phyloP scores from a whole-genome alignment of 352 stramenopile genomes.

The Achlya hypogyna region DNA sequence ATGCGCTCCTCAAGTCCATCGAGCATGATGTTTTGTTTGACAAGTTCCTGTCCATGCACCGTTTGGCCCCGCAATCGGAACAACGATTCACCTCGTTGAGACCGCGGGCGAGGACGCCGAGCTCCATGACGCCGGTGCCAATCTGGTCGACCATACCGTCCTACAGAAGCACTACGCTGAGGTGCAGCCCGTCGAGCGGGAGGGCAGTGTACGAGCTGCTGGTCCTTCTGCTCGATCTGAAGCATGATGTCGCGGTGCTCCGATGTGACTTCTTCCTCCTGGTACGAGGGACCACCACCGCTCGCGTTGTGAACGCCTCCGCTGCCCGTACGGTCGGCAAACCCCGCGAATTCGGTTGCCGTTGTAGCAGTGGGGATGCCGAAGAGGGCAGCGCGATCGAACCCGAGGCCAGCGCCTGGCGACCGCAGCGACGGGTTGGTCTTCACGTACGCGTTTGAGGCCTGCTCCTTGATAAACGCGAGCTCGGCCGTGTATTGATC shows the following conservation, averaged over 20 bases:
- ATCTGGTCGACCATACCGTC: conserved; percentile 84
- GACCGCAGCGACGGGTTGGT: conserved; percentile 24
- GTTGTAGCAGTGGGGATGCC: neutral
- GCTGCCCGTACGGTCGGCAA: conserved; percentile 23
- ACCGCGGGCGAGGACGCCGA: conserved; percentile 64
- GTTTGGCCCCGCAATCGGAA: neutral
- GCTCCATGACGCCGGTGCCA: conserved; percentile 59
- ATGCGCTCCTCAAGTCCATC: conserved; percentile 71
- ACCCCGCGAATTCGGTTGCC: neutral
- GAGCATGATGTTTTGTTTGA: conserved; percentile 84
- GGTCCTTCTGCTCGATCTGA: conserved; percentile 74
- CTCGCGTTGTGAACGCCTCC: conserved; percentile 11
- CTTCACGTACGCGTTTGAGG: conserved; percentile 36
- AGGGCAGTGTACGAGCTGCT: conserved; percentile 49
- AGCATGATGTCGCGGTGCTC: conserved; percentile 56
- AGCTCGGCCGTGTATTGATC: conserved; percentile 73
- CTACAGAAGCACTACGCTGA: conserved; percentile 23
- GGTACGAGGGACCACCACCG: neutral
- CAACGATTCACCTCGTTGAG: conserved; percentile 39
- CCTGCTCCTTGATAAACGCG: conserved; percentile 67
- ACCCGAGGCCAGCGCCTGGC: conserved; percentile 16
- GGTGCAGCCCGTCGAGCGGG: neutral
- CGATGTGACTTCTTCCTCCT: conserved; percentile 46
- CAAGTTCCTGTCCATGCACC: conserved; percentile 31
- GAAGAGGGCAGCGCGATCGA: conserved; percentile 18